These are phyloP conservation scores for Exophiala sp. DNA, from an alignment of 2,329 filamentous ascomycete species.

Conservation along the genomic window DNA sequence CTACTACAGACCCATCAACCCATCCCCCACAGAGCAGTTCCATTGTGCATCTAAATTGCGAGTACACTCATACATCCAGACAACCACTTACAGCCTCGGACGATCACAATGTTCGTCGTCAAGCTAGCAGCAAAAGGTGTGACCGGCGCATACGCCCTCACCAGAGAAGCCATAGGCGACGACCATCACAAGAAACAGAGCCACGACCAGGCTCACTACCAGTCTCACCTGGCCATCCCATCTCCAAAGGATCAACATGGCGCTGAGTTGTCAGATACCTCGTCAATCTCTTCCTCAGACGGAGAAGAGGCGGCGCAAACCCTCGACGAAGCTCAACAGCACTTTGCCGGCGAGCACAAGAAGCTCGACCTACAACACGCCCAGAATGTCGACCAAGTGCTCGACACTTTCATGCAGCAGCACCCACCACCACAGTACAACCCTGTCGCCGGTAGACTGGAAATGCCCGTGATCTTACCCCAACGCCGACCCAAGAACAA, in stretches of 20 bases:
- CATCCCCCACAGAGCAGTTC: too few species aligned
- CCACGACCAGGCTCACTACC: background rate
- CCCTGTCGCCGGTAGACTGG: slow-evolving; percentile 10
- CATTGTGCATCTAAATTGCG: too few species aligned
- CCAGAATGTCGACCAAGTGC: slow-evolving; percentile 3
- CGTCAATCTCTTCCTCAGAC: slow-evolving; percentile 2
- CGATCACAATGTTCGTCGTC: slow-evolving; percentile 1
- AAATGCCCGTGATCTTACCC: slow-evolving; percentile 48
- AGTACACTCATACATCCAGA: too few species aligned
- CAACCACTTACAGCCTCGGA: background rate
- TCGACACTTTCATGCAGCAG: slow-evolving; percentile 4
- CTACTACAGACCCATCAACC: too few species aligned
- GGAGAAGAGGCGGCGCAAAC: slow-evolving; percentile 3
- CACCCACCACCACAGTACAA: slow-evolving; percentile 16
- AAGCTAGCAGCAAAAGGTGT: slow-evolving; percentile 8
- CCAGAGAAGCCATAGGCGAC: slow-evolving; percentile 5
- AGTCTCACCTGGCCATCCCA: background rate
- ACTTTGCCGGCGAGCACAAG: background rate
- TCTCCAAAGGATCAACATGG: background rate
- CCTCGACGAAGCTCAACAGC: slow-evolving; percentile 8
- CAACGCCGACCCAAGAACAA: slow-evolving; percentile 50
- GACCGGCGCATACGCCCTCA: slow-evolving; percentile 8
- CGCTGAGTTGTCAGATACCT: slow-evolving; percentile 2
- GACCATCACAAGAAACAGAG: slow-evolving; percentile 1
- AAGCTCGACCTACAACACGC: slow-evolving; percentile 2